phyloP scores from a whole-genome alignment of 1,284 basidiomycete species.

The Ceratobasidium sp. region DNA sequence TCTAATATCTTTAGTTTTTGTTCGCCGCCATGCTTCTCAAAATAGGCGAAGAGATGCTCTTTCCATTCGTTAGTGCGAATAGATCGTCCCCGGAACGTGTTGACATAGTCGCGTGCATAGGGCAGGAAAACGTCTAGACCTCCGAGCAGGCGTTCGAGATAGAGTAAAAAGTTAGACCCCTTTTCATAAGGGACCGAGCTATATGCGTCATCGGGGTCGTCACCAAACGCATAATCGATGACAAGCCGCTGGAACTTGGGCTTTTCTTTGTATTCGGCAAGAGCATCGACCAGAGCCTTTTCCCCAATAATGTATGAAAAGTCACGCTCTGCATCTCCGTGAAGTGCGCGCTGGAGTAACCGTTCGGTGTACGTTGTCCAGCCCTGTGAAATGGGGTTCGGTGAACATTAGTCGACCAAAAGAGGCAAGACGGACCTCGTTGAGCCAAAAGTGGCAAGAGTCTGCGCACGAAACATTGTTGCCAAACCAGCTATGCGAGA shows the following conservation, averaged over 20 bases:
- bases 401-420: background rate
- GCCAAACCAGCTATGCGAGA: conserved; percentile 46
- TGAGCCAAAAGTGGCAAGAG: conserved; percentile 81
- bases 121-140: conserved; percentile 86
- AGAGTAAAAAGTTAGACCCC: conserved; percentile 72
- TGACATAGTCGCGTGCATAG: conserved; percentile 82
- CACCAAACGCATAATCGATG: conserved; percentile 79
- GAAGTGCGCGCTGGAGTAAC: conserved; percentile 74
- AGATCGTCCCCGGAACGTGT: conserved; percentile 75
- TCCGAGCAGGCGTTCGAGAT: conserved; percentile 79
- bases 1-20: conserved; percentile 75
- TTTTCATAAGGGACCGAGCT: conserved; percentile 73
- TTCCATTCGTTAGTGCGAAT: conserved; percentile 92
- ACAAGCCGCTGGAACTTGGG: conserved; percentile 87
- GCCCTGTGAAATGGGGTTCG: conserved; percentile 49
- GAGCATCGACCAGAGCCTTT: conserved; percentile 74
- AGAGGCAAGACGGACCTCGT: conserved; percentile 59
- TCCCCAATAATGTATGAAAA: conserved; percentile 81
- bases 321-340: conserved; percentile 80
- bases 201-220: conserved; percentile 87
- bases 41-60: conserved; percentile 83
- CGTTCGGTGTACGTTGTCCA: conserved; percentile 97
- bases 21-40: conserved; percentile 61
- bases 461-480: conserved; percentile 48
- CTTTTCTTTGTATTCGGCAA: conserved; percentile 51